A percentile compares a stretch with the other conserved stretches of the same genome.
These are phyloP conservation scores for Calonectria pseudoreteaudii DNA, from an alignment of 2,329 filamentous ascomycete species.

Conservation along the genomic window DNA sequence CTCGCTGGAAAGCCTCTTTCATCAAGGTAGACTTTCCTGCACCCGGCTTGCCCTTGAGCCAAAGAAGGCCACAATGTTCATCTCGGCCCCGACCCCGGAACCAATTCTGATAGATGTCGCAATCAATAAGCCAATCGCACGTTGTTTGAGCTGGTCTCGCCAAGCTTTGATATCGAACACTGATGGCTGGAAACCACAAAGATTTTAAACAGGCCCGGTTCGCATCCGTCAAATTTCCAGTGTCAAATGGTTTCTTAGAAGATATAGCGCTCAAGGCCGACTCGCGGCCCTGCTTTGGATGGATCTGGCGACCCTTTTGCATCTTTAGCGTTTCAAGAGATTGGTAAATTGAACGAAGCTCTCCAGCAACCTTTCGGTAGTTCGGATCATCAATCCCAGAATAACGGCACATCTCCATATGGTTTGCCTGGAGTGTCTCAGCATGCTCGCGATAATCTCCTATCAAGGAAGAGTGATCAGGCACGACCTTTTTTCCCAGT, in stretches of 20 bases:
- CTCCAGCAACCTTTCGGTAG: conserved; percentile 24
- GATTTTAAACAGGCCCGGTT: background rate
- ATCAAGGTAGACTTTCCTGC: conserved; percentile 59
- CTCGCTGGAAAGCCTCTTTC: conserved; percentile 41
- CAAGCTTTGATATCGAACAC: too few relatives aligned
- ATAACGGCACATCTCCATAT: conserved; percentile 25
- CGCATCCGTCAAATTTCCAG: background rate
- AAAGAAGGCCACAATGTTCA: conserved; percentile 51
- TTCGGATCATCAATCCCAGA: conserved; percentile 12
- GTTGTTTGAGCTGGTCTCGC: background rate
- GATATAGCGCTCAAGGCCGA: background rate
- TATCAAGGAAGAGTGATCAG: conserved; percentile 21
- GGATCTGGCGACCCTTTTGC: too few relatives aligned
- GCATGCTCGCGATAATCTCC: conserved; percentile 25
- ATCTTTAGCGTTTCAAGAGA: background rate
- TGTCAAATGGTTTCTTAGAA: background rate
- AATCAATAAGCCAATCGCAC: conserved; percentile 25
- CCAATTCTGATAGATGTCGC: conserved; percentile 22
- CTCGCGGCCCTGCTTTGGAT: too few relatives aligned
- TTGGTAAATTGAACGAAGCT: conserved; percentile 6
- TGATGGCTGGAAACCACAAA: conserved; percentile 19
- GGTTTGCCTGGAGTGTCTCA: conserved; percentile 30
- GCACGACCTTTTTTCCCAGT: conserved; percentile 27
- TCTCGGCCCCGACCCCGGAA: background rate
- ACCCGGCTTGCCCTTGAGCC: conserved; percentile 60